These are phyloP conservation scores for Kodamaea neixiangensis DNA, from an alignment of 805 yeast species.

Conservation along the genomic window DNA sequence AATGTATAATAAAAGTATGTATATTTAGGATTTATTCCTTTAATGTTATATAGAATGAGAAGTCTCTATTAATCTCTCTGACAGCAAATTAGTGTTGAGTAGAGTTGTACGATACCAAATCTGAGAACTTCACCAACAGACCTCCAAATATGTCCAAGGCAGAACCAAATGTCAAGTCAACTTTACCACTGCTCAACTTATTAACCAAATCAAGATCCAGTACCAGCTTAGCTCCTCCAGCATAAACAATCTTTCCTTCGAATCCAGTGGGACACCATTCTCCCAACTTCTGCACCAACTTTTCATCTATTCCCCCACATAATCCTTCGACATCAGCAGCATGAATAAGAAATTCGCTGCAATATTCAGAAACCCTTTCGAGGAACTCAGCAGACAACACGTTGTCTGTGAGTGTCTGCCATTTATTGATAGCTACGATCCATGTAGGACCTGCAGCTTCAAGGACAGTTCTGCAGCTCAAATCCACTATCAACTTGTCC, in stretches of 20 bases:
- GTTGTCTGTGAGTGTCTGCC: slow-evolving; percentile 86
- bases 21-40: neutral
- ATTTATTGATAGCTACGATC: slow-evolving; percentile 97
- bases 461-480: slow-evolving; percentile 67
- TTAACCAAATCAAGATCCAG: slow-evolving; percentile 69
- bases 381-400: slow-evolving; percentile 58
- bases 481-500: slow-evolving; percentile 73
- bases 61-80: neutral
- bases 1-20: neutral
- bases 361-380: slow-evolving; percentile 55
- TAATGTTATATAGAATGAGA: neutral
- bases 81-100: neutral
- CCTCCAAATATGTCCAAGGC: slow-evolving; percentile 97
- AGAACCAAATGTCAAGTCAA: slow-evolving; percentile 91
- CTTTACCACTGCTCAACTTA: slow-evolving; percentile 71
- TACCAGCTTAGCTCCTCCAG: slow-evolving; percentile 90
- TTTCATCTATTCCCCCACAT: slow-evolving; percentile 88
- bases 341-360: slow-evolving; percentile 88
- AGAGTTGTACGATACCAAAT: slow-evolving; percentile 47
- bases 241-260: slow-evolving; percentile 80
- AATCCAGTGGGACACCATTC: slow-evolving; percentile 66
- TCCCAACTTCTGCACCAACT: slow-evolving; percentile 68
- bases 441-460: slow-evolving; percentile 47
- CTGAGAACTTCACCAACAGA: slow-evolving; percentile 67
- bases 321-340: slow-evolving; percentile 99